A percentile compares a stretch with the other conserved stretches of the same genome.
These are phyloP conservation scores for Periconia sp. DNA, from an alignment of 2,329 filamentous ascomycete species.

Conservation along the genomic window DNA sequence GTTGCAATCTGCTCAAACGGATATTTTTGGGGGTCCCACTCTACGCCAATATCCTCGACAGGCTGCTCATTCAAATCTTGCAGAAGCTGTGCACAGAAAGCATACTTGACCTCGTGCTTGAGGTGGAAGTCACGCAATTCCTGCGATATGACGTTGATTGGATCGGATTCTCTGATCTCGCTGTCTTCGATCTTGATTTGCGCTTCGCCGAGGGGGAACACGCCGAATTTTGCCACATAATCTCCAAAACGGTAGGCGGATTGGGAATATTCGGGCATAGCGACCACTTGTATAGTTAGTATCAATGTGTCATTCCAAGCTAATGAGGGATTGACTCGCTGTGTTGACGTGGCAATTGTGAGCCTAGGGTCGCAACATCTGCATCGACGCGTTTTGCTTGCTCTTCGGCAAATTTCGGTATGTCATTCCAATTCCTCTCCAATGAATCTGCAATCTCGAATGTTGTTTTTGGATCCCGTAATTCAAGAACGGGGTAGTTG, in stretches of 20 bases:
- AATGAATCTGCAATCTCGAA: conserved; percentile 42
- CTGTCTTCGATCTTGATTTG: conserved; percentile 47
- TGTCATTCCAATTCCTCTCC: conserved; percentile 29
- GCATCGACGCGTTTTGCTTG: conserved; percentile 47
- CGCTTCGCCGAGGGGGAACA: conserved; percentile 46
- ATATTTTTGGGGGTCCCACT: conserved; percentile 52
- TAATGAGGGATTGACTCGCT: conserved; percentile 9
- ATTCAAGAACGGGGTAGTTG: conserved; percentile 50
- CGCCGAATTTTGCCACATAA: conserved; percentile 52
- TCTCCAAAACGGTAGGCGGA: conserved; percentile 52
- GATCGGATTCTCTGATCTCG: conserved; percentile 26
- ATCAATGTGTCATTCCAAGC: not conserved
- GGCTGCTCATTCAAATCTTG: conserved; percentile 52
- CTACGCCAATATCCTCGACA: conserved; percentile 36
- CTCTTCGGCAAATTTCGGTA: conserved; percentile 33
- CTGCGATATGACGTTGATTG: conserved; percentile 29
- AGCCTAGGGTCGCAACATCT: conserved; percentile 27
- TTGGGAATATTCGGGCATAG: conserved; percentile 48
- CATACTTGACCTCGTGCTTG: conserved; percentile 22
- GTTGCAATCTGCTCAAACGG: conserved; percentile 52
- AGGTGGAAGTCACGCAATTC: conserved; percentile 18
- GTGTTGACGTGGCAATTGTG: conserved; percentile 24
- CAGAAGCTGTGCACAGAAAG: conserved; percentile 50
- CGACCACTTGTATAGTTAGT: conserved; percentile 16
- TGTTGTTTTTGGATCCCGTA: conserved; percentile 50